Evolutionary conservation across 2,329 filamentous ascomycete species (phyloP).

Genomic region (Pestalotiopsis sp.): DNA sequence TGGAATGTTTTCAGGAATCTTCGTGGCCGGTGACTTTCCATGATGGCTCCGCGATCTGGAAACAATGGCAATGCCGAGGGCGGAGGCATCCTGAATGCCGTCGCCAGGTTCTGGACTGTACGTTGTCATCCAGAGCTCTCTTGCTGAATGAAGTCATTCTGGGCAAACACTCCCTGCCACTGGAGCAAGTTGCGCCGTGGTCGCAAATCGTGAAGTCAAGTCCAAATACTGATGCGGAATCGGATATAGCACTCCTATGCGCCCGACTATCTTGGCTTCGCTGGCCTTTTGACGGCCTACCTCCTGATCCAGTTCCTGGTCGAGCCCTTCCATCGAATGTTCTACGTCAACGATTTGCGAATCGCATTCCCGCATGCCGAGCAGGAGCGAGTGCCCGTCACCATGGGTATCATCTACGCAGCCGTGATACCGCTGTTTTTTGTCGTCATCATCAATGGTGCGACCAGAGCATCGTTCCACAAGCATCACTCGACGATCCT

Average conservation of each 20-base stretch:
- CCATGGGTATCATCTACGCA: conserved; percentile 80
- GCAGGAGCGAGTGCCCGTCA: conserved; percentile 78
- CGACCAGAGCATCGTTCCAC: conserved; percentile 65
- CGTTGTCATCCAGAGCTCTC: conserved; percentile 13
- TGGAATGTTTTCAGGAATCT: conserved; percentile 35
- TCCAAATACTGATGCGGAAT: neutral
- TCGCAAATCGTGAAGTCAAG: neutral
- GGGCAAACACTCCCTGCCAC: neutral
- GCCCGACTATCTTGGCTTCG: conserved; percentile 82
- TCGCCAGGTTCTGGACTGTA: conserved; percentile 52
- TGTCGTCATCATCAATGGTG: conserved; percentile 66
- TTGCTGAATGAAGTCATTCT: conserved; percentile 4
- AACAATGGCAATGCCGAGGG: conserved; percentile 16
- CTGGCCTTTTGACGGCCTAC: conserved; percentile 69
- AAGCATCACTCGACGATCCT: conserved; percentile 87
- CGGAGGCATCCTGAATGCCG: conserved; percentile 28
- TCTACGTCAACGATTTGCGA: conserved; percentile 80
- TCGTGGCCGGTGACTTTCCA: conserved; percentile 45
- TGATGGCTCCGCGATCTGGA: conserved; percentile 37
- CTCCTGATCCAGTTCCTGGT: conserved; percentile 68
- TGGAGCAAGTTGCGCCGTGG: neutral
- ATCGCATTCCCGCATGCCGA: conserved; percentile 88
- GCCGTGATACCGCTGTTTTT: conserved; percentile 69
- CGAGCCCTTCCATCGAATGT: conserved; percentile 92
- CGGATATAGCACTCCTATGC: conserved; percentile 73